phyloP scores from a whole-genome alignment of 106 monocot genomes.

The Gastrodia elata region DNA sequence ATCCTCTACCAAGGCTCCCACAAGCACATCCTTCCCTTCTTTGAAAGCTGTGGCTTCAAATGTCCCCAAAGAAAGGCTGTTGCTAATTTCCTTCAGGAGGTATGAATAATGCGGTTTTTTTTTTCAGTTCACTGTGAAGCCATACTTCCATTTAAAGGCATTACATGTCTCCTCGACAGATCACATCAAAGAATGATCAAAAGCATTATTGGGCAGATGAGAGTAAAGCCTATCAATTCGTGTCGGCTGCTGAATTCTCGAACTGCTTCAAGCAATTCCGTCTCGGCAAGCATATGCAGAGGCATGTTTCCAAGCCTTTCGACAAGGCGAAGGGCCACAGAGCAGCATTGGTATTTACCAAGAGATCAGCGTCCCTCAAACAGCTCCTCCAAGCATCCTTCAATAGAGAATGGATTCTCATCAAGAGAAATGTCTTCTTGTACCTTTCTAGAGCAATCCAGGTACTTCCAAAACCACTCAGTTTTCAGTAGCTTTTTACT shows the following conservation, averaged over 20 bases:
- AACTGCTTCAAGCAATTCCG: conserved; percentile 32
- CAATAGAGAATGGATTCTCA: conserved; percentile 67
- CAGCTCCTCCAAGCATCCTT: conserved; percentile 66
- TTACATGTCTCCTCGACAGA: conserved; percentile 16
- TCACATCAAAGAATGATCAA: conserved; percentile 77
- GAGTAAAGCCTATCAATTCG: conserved; percentile 39
- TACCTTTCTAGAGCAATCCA: conserved; percentile 65
- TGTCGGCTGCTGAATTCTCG: conserved; percentile 50
- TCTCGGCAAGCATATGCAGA: conserved; percentile 35
- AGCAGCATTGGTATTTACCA: conserved; percentile 46
- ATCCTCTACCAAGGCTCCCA: no score
- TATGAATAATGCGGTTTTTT: no score
- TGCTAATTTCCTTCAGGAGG: no score
- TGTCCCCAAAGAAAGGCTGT: no score
- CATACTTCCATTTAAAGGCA: no score
- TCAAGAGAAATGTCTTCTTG: conserved; percentile 59
- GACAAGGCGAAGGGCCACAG: conserved; percentile 36
- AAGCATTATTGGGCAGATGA: conserved; percentile 72
- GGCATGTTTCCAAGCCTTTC: conserved; percentile 42
- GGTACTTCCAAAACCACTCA: conserved; percentile 13
- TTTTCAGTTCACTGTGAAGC: no score
- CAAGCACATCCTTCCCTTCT: no score
- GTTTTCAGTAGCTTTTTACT: no score
- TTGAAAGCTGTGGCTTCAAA: no score
- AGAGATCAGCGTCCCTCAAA: conserved; percentile 24